Evolutionary conservation across 768 basidiomycete genomes (phyloP).

Genomic region (Boletus tomentosulus): DNA sequence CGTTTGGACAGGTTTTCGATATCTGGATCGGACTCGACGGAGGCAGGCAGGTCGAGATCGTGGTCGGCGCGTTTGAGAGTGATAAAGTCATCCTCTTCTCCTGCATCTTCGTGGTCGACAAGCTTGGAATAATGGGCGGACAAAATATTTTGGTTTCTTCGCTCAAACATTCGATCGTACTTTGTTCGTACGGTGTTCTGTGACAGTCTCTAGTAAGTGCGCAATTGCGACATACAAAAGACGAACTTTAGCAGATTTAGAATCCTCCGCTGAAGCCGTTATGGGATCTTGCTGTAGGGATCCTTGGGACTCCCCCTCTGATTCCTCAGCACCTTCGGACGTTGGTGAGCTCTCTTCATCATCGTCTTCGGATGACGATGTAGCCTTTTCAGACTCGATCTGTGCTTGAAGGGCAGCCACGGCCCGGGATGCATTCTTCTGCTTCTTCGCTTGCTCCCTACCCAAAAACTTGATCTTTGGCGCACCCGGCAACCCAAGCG

Average conservation of each 20-base stretch:
- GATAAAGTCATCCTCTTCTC: constrained; percentile 77
- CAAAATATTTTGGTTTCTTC: constrained; percentile 90
- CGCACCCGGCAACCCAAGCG: constrained; percentile 88
- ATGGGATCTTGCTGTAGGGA: constrained; percentile 1
- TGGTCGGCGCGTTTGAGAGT: constrained; percentile 92
- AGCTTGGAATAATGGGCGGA: constrained; percentile 89
- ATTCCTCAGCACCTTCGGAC: constrained; percentile 26
- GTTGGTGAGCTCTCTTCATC: constrained; percentile 10
- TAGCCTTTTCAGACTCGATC: constrained; percentile 19
- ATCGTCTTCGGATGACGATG: constrained; percentile 20
- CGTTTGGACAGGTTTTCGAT: constrained; percentile 74
- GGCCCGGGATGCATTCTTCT: constrained; percentile 67
- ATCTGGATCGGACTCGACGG: constrained; percentile 33
- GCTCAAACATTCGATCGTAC: constrained; percentile 97
- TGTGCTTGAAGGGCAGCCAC: constrained; percentile 35
- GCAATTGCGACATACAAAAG: not conserved
- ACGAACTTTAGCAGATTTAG: constrained; percentile 42
- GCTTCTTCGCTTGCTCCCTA: constrained; percentile 62
- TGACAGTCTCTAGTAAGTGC: not conserved
- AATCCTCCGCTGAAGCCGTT: not conserved
- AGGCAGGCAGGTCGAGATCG: constrained; percentile 57
- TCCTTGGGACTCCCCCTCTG: constrained; percentile 14
- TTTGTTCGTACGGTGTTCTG: constrained; percentile 70
- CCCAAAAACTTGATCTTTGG: constrained; percentile 91
- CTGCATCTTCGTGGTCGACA: constrained; percentile 58